phyloP scores from a whole-genome alignment of 495 filamentous ascomycete species.

The Astrothelium macrocarpum region DNA sequence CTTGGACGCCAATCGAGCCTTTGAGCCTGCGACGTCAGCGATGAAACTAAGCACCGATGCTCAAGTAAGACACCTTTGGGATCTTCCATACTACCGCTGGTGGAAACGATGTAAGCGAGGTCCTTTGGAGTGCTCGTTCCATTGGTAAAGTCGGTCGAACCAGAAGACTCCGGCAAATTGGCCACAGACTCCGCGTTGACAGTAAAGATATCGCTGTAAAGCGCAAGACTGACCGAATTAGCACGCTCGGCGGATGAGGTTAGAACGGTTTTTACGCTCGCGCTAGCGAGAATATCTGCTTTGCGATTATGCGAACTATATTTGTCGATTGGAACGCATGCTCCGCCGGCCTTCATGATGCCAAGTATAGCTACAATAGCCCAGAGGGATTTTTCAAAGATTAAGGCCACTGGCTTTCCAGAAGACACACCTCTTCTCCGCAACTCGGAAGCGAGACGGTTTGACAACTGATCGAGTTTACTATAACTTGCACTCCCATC shows the following conservation, averaged over 20 bases:
- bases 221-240: background rate
- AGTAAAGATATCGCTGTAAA: background rate
- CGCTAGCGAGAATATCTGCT: background rate
- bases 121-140: background rate
- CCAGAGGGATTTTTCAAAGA: background rate
- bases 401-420: background rate
- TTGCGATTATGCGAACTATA: background rate
- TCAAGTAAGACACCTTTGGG: constrained; percentile 7
- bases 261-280: background rate
- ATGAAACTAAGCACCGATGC: background rate
- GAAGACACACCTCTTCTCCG: background rate
- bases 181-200: background rate
- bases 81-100: constrained; percentile 1
- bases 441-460: constrained; percentile 29
- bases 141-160: background rate
- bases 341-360: background rate
- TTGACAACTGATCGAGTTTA: constrained; percentile 37
- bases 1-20: background rate
- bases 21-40: background rate
- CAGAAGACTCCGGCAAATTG: background rate
- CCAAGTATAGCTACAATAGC: background rate
- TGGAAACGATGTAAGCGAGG: constrained; percentile 7
- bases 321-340: background rate
- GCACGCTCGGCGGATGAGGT: background rate
- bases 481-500: constrained; percentile 41